Base-by-base conservation (phyloP, 2,329 filamentous ascomycete genomes). In the Xylariaceae sp. region DNA sequence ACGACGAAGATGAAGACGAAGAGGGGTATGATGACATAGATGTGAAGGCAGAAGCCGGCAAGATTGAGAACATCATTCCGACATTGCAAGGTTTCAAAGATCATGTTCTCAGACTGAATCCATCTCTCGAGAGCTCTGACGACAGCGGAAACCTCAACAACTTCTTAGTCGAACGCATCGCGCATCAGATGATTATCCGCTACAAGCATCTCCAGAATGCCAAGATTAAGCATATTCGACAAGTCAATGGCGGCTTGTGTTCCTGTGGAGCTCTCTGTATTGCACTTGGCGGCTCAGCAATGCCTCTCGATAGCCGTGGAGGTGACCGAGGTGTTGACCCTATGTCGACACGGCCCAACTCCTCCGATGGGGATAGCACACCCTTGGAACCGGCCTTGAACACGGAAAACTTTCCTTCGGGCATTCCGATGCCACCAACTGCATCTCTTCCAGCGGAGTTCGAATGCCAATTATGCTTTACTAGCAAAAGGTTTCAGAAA, bases 391-490 rank as follows among this genome's bases (percentile, higher is more conserved):
- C 81, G 2, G 73, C 78, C 3, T 80, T 90, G 35, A 81, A 74
- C 11, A 71, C 77, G 9, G 85, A 89, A 15, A 85, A 81, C 48
- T 95, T 95, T 56, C 89, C 89, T 0, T 66, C 68, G 3, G 87
- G 89, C 17, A 89, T 95, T 4, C 89, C 88, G 6, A 77, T 88
- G 64, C 90, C 90, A 4, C 89, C 88, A 2, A 84, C 88, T 2
- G 75, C 71, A 43, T 77, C 78, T 13, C 73, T 96, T 6, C 90
- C 90, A 1, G 88, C 89, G 3, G 83, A 91, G 57, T 91, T 95
- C 47, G 90, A 96, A 67, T 96, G 90, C 53, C 84, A 86, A 29
- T 70, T 95, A 17, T 95, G 90, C 66, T 95, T 88, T 68, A 80
- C 83, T 52, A 76, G 82, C 39, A 95, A 93, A 71, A 88, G 82